Evolutionary conservation across 805 yeast genomes (phyloP).

Genomic region (Wickerhamomyces bovis): DNA sequence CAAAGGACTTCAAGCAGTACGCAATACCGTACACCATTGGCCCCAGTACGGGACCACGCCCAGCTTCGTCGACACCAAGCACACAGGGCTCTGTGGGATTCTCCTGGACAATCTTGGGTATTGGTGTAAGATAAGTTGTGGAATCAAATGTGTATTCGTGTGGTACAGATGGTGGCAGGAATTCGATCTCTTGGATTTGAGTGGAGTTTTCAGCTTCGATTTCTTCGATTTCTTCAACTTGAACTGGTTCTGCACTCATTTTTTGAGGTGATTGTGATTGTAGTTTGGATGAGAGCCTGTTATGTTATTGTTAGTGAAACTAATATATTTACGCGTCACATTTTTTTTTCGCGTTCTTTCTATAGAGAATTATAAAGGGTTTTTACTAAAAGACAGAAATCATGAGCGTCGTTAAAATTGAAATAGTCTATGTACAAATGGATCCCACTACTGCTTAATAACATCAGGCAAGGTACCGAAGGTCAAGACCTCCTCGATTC

Average conservation of each 20-base stretch:
- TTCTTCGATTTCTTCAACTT: background rate
- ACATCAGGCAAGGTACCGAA: conserved; percentile 76
- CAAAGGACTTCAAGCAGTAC: conserved; percentile 57
- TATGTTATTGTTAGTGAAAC: too few species aligned
- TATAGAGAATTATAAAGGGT: background rate
- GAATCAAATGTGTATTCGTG: conserved; percentile 31
- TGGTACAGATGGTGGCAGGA: conserved; percentile 32
- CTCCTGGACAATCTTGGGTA: conserved; percentile 37
- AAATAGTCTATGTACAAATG: background rate
- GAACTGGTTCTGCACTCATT: background rate
- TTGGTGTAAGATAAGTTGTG: conserved; percentile 41
- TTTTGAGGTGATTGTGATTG: background rate
- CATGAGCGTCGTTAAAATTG: background rate
- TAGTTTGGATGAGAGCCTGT: background rate
- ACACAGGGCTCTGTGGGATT: conserved; percentile 35
- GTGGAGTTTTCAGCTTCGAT: background rate
- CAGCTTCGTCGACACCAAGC: conserved; percentile 97
- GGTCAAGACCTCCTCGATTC: conserved; percentile 71
- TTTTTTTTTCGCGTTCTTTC: background rate
- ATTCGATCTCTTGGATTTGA: conserved; percentile 5
- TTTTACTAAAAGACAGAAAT: background rate
- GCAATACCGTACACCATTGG: conserved; percentile 96
- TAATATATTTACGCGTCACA: background rate
- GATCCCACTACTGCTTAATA: conserved; percentile 39
- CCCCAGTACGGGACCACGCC: conserved; percentile 96